These are phyloP conservation scores for Xylaria sp. DNA, from an alignment of 2,329 filamentous ascomycete species.

Conservation along the genomic window DNA sequence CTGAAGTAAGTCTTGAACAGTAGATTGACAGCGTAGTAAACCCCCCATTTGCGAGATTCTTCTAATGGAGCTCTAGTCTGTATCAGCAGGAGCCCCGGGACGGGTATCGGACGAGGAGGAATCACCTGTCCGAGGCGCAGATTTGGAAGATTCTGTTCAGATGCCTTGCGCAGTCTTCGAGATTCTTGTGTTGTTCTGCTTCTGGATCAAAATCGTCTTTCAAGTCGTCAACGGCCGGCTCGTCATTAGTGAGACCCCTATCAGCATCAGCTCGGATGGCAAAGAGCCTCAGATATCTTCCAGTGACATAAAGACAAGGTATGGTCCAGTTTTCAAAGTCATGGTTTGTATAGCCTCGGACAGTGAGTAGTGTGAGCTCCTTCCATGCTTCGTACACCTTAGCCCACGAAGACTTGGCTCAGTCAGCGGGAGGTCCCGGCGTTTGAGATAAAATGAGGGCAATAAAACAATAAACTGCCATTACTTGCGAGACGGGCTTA, in stretches of 20 bases:
- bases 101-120: constrained; percentile 19
- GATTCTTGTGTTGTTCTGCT: constrained; percentile 79
- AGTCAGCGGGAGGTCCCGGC: constrained; percentile 23
- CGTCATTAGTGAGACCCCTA: constrained; percentile 55
- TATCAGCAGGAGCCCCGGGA: constrained; percentile 34
- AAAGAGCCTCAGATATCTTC: constrained; percentile 86
- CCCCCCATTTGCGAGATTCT: constrained; percentile 96
- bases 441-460: neutral
- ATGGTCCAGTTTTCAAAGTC: constrained; percentile 91
- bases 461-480: neutral
- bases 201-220: constrained; percentile 86
- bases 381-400: constrained; percentile 91
- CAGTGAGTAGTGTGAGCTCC: constrained; percentile 78
- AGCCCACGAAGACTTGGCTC: constrained; percentile 70
- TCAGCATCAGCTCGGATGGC: constrained; percentile 91
- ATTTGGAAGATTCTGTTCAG: constrained; percentile 93
- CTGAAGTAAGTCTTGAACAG: constrained; percentile 99
- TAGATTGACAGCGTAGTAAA: constrained; percentile 93
- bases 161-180: constrained; percentile 90
- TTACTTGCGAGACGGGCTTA: constrained; percentile 36
- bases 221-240: constrained; percentile 59
- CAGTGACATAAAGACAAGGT: constrained; percentile 86
- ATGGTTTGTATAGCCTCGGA: constrained; percentile 81
- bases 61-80: constrained; percentile 76
- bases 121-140: constrained; percentile 88